Conservation (phyloP, 139 green algal species). For the Parachlorella kessleri region DNA sequence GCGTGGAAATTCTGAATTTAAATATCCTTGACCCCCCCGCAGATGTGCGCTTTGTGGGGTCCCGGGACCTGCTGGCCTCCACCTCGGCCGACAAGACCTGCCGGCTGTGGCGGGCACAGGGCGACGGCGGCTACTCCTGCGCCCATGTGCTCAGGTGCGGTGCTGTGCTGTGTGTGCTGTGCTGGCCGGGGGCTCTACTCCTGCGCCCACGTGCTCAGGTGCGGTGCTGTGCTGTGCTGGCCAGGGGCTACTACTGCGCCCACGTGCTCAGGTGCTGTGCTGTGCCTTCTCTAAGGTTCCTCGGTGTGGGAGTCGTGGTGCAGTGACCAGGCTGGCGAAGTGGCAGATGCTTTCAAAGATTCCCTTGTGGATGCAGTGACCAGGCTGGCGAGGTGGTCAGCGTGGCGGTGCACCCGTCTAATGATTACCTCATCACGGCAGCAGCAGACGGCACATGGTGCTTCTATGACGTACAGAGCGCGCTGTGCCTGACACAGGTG, state of each 20-base stretch:
- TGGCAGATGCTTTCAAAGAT: too few relatives aligned
- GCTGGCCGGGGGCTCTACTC: too few relatives aligned
- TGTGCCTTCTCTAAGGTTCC: neutral
- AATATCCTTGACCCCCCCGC: too few relatives aligned
- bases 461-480: constrained; percentile 80
- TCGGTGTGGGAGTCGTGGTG: too few relatives aligned
- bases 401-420: constrained; percentile 75
- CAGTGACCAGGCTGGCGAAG: constrained; percentile 31
- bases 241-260: too few relatives aligned
- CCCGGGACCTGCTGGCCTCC: constrained; percentile 62
- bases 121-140: constrained; percentile 40
- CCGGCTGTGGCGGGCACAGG: constrained; percentile 70
- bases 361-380: constrained; percentile 17
- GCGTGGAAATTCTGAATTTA: too few relatives aligned
- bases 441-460: constrained; percentile 81
- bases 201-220: neutral
- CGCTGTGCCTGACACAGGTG: constrained; percentile 75
- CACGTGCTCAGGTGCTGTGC: neutral
- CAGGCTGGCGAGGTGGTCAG: constrained; percentile 46
- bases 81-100: constrained; percentile 81
- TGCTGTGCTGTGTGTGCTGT: neutral
- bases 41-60: constrained; percentile 49
- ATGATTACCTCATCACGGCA: constrained; percentile 85
- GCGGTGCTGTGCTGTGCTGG: neutral
- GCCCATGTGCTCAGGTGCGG: constrained; percentile 10